Conservation (phyloP, 2,329 filamentous ascomycete genomes). For the Fusarium equiseti region DNA sequence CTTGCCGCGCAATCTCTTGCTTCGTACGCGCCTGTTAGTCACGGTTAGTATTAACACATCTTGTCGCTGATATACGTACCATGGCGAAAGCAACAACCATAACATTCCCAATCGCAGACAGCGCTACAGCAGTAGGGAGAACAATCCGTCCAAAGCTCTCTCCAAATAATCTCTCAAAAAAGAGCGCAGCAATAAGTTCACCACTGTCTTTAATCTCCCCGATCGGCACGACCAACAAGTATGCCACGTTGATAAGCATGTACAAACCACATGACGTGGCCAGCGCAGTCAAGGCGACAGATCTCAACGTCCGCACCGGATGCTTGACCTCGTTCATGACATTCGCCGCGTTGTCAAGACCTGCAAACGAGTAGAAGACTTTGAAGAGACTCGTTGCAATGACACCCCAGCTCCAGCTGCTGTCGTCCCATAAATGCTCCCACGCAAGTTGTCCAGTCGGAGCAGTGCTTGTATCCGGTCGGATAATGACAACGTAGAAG, state of each 20-base stretch:
- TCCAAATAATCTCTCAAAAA: slow-evolving; percentile 75
- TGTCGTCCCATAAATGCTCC: slow-evolving; percentile 71
- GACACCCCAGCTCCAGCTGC: slow-evolving; percentile 76
- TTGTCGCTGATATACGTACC: slow-evolving; percentile 55
- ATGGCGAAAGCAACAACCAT: slow-evolving; percentile 78
- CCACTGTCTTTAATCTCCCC: slow-evolving; percentile 75
- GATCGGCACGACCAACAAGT: slow-evolving; percentile 73
- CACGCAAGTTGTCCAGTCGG: slow-evolving; percentile 53
- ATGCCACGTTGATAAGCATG: slow-evolving; percentile 72
- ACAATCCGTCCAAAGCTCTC: slow-evolving; percentile 66
- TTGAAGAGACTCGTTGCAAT: slow-evolving; percentile 77
- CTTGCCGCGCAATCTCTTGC: slow-evolving; percentile 78
- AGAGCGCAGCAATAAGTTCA: slow-evolving; percentile 75
- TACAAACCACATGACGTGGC: slow-evolving; percentile 73
- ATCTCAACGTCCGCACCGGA: slow-evolving; percentile 73
- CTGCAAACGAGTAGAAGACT: slow-evolving; percentile 77
- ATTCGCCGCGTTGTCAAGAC: slow-evolving; percentile 75
- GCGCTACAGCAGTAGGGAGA: slow-evolving; percentile 72
- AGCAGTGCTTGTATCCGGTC: slow-evolving; percentile 42
- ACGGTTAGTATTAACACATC: slow-evolving; percentile 21
- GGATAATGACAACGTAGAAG: slow-evolving; percentile 67
- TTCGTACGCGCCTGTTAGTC: slow-evolving; percentile 70
- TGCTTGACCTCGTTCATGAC: slow-evolving; percentile 79
- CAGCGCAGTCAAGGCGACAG: slow-evolving; percentile 70
- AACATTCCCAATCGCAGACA: slow-evolving; percentile 77